Base-by-base conservation (phyloP, 805 yeast genomes). In the Kluyveromyces starmeri region DNA sequence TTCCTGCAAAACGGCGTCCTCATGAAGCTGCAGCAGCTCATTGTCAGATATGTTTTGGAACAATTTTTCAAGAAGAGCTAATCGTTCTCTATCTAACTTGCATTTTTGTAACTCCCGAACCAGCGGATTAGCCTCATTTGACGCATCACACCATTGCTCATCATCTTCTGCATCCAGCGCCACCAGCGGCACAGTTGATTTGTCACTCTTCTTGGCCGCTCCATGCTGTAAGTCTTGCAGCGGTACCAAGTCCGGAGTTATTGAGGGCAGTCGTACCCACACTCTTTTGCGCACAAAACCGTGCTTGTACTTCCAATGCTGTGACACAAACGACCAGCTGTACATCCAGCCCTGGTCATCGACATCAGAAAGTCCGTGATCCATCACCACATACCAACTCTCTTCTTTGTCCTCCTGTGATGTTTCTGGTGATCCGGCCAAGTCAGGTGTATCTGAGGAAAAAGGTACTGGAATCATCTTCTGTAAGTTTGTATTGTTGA, bases 331-430 rank as follows among this genome's bases (percentile, higher is more conserved):
- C 16, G 66, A 44, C 57, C 71, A 61, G 38, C 81, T 66, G 48
- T 83, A 83, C 20, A 68, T 52, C 94, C 94, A 83, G n/a, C 94
- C 94, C 48, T 78, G 82, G 46, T 81, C 88, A 53, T 83, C 94
- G 14, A 74, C 80, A 48, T 81, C 85, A 26, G 60, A 58, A 4
- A 59, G 50, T 5, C 40, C 50, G 27, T 58, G 56, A 32, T 62
- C 54, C 89, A 83, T 78, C 39, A 78, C 65, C 2, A 80, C 78
- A 46, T 75, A 78, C 94, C 94, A 83, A 10, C 64, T 64, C 85
- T 27, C 38, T 10, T 20, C 33, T 19, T 30, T 19, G n/a, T n/a
- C n/a, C n/a, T n/a, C n/a, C n/a, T n/a, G n/a, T n/a, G n/a, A n/a
- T n/a, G n/a, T n/a, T n/a, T n/a, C n/a, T n/a, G n/a, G n/a, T n/a